Evolutionary conservation across 108 stramenopile genomes (phyloP).

Genomic region (Discostella pseudostelligera): DNA sequence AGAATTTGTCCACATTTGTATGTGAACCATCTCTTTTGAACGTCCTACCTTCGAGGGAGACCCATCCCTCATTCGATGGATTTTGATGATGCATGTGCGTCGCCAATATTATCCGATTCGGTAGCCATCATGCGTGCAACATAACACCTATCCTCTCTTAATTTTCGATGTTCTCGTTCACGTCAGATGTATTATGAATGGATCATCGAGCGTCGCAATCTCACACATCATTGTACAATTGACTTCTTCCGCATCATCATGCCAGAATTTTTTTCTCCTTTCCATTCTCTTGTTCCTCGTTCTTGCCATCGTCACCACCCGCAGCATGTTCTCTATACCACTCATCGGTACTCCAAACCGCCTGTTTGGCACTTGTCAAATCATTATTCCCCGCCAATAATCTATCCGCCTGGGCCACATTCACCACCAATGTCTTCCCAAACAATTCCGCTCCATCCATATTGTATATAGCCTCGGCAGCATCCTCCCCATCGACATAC

Average conservation of each 20-base stretch:
- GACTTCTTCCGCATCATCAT: conserved; percentile 27
- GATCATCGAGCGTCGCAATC: too few relatives aligned
- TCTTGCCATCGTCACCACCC: conserved; percentile 33
- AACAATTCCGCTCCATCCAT: conserved; percentile 92
- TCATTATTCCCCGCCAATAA: conserved; percentile 37
- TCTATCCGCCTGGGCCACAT: conserved; percentile 79
- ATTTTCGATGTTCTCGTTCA: too few relatives aligned
- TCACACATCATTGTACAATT: background rate
- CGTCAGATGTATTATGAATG: too few relatives aligned
- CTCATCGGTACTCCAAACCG: conserved; percentile 87
- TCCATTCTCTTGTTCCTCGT: conserved; percentile 24
- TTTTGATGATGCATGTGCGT: too few relatives aligned
- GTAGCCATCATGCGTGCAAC: too few relatives aligned
- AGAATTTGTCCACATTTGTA: background rate
- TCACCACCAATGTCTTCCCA: conserved; percentile 82
- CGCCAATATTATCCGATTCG: too few relatives aligned
- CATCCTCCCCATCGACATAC: conserved; percentile 86
- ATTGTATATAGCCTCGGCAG: conserved; percentile 92
- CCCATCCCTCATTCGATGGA: too few relatives aligned
- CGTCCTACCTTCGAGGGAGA: too few relatives aligned
- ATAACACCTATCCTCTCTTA: too few relatives aligned
- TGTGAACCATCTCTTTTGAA: background rate
- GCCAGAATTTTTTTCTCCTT: conserved; percentile 24
- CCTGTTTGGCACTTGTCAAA: conserved; percentile 56
- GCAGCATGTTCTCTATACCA: conserved; percentile 52